Evolutionary conservation across 176 grass and related monocot genomes (phyloP).

Genomic region (Juncus effusus): DNA sequence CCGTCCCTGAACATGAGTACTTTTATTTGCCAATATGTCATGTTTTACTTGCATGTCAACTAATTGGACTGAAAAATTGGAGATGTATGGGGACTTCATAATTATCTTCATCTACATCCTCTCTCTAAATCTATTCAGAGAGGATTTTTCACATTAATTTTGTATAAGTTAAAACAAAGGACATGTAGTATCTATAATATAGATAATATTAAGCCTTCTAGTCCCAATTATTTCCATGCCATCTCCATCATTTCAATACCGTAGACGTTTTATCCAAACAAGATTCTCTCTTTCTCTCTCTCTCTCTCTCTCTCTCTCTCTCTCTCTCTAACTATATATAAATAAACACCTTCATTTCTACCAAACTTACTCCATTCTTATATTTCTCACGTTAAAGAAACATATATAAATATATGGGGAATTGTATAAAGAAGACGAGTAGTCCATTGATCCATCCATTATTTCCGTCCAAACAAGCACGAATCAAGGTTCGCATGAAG

Average conservation of each 20-base stretch:
- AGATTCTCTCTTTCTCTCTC: conserved; percentile 28
- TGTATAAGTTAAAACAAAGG: no score
- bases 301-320: conserved; percentile 22
- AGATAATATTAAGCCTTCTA: not conserved
- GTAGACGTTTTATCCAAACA: conserved; percentile 56
- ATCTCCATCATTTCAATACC: conserved; percentile 27
- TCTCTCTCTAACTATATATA: not conserved
- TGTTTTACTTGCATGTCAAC: no score
- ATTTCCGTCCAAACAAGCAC: conserved; percentile 23
- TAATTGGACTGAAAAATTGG: no score
- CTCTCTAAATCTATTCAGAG: no score
- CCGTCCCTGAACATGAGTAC: no score
- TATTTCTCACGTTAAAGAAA: not conserved
- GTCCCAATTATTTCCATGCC: conserved; percentile 32
- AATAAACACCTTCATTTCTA: conserved; percentile 9
- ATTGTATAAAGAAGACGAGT: conserved; percentile 21
- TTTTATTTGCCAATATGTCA: no score
- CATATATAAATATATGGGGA: conserved; percentile 31
- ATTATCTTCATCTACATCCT: no score
- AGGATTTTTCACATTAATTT: no score
- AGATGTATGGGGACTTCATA: no score
- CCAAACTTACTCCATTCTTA: not conserved
- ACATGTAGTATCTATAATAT: not conserved
- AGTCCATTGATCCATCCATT: conserved; percentile 39
- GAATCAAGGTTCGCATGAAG: conserved; percentile 55